phyloP scores from a whole-genome alignment of 176 grass and related monocot genomes.

The Avena atlantica region DNA sequence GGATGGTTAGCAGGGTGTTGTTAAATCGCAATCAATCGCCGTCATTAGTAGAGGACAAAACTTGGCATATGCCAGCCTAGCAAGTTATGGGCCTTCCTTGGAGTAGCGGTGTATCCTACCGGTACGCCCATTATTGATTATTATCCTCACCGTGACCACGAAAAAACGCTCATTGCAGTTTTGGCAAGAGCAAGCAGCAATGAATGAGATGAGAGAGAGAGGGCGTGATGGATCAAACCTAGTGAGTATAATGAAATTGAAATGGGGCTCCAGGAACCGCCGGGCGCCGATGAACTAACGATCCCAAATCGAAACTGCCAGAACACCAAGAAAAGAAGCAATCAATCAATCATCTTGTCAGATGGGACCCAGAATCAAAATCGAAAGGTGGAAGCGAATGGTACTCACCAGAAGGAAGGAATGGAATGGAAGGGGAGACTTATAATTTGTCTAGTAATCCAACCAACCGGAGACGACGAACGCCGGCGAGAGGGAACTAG shows the following conservation, averaged over 20 bases:
- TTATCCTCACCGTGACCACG: slow-evolving; percentile 32
- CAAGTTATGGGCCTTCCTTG: slow-evolving; percentile 28
- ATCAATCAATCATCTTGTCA: background rate
- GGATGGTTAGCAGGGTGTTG: background rate
- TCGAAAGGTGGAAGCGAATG: background rate
- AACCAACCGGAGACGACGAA: background rate
- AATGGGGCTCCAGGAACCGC: slow-evolving; percentile 18
- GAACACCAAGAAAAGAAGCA: background rate
- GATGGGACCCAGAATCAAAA: background rate
- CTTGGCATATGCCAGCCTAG: slow-evolving; percentile 41
- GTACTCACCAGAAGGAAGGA: slow-evolving; percentile 29
- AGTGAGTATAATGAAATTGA: background rate
- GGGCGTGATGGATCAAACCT: background rate
- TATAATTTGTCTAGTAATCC: background rate
- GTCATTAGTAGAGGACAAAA: slow-evolving; percentile 19
- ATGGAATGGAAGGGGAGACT: background rate
- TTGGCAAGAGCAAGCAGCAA: background rate
- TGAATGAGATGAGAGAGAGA: background rate
- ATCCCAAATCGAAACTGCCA: slow-evolving; percentile 35
- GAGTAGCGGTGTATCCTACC: background rate
- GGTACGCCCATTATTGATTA: background rate
- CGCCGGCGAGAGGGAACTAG: background rate
- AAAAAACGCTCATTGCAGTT: background rate
- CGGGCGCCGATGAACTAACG: background rate
- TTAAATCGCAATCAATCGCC: slow-evolving; percentile 25